A percentile compares a stretch with the other conserved stretches of the same genome.
These are phyloP conservation scores for Diphasiastrum complanatum DNA, from an alignment of 83 land plant genomes.

Conservation along the genomic window DNA sequence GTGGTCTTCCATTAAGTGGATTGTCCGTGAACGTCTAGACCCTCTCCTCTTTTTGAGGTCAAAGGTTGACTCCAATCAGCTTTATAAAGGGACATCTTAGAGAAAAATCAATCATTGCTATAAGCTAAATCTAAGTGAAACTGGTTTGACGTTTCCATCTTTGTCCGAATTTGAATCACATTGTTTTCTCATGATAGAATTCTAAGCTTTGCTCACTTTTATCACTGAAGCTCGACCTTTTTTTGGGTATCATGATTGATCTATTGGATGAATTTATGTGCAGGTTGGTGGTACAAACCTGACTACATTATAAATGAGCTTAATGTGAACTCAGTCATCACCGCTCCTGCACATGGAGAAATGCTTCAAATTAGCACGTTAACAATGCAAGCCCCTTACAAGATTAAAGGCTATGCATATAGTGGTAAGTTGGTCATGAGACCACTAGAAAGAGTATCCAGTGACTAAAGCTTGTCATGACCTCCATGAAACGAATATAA, in stretches of 20 bases:
- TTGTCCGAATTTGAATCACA: too few species aligned
- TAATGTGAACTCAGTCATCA: conserved; percentile 25
- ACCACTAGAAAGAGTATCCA: too few species aligned
- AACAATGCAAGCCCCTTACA: conserved; percentile 1
- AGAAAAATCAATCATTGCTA: too few species aligned
- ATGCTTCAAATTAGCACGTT: conserved; percentile 7
- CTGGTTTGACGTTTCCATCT: too few species aligned
- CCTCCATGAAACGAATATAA: background rate
- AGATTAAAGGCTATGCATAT: conserved; percentile 23
- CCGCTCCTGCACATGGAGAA: conserved; percentile 27
- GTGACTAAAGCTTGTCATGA: background rate
- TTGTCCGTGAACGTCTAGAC: too few species aligned
- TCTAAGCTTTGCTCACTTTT: background rate
- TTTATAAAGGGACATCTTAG: too few species aligned
- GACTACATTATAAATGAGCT: conserved; percentile 21
- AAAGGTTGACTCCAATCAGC: too few species aligned
- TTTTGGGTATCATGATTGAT: background rate
- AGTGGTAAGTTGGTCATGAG: conserved; percentile 22
- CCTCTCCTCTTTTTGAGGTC: too few species aligned
- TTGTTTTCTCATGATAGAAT: too few species aligned
- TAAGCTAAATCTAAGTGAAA: too few species aligned
- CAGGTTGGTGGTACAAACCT: conserved; percentile 26
- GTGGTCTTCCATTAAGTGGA: too few species aligned
- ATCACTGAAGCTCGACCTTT: background rate
- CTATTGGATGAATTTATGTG: conserved; percentile 1